phyloP scores from a whole-genome alignment of 805 yeast species.

The Ascoidea tarda region DNA sequence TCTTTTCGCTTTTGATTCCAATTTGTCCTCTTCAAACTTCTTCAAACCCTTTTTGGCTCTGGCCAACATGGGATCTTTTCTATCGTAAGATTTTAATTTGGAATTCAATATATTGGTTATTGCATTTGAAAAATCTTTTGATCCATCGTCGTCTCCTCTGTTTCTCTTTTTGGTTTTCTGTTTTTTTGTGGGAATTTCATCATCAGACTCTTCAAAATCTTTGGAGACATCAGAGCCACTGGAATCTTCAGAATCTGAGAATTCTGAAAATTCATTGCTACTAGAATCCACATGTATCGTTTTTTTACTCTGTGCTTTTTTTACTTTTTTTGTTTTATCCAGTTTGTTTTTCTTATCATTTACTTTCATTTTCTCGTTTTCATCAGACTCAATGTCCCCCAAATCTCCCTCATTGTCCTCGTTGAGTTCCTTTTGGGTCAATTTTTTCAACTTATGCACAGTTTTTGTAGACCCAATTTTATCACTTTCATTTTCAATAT shows the following conservation, averaged over 20 bases:
- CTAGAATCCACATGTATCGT: no score
- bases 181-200: constrained; percentile 22
- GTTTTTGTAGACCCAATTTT: neutral
- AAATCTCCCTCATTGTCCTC: constrained; percentile 2
- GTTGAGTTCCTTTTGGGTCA: neutral
- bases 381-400: constrained; percentile 14
- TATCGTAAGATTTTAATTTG: constrained; percentile 73
- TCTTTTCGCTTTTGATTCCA: constrained; percentile 74
- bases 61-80: constrained; percentile 83
- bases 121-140: constrained; percentile 67
- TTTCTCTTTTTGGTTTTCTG: constrained; percentile 39
- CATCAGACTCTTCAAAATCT: constrained; percentile 17
- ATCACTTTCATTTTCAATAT: no score
- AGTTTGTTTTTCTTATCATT: constrained; percentile 14
- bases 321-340: constrained; percentile 8
- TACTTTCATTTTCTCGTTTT: constrained; percentile 12
- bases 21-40: constrained; percentile 61
- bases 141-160: constrained; percentile 51
- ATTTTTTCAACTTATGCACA: neutral
- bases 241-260: constrained; percentile 13
- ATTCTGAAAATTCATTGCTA: constrained; percentile 7
- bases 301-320: no score
- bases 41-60: constrained; percentile 33
- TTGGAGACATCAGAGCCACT: constrained; percentile 13
- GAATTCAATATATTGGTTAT: constrained; percentile 76